Base-by-base conservation (phyloP, 495 filamentous ascomycete genomes). In the Lineolata rhizophorae region DNA sequence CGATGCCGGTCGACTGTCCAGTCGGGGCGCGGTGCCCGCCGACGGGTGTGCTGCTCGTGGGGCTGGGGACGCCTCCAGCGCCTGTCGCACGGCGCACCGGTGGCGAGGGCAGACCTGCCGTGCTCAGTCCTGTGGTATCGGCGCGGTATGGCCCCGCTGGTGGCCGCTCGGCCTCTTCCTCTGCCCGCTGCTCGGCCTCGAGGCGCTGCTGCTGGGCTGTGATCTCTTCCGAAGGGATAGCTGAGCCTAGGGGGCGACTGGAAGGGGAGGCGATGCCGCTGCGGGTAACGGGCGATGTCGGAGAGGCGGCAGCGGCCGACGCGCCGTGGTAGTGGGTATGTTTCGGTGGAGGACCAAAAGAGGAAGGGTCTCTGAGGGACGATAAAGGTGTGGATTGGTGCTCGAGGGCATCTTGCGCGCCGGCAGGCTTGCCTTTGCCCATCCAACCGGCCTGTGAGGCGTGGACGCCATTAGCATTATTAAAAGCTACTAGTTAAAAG, bases 291-390 rank as follows among this genome's bases (percentile, higher is more conserved):
- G 63, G 61, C 2, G 60, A 64, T 3, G 48, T 53, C 33, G 56
- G 46, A 32, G 61, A 60, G 15, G 61, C 52, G 3, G 57, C 11
- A 5, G 34, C 42, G 6, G 64, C 59, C 3, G 53, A 52, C 1
- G 52, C 52, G 11, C 64, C 59, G 45, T 70, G 56, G 38, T n/a
- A n/a, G n/a, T n/a, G 61, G 43, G 62, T 49, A 38, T 67, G 62
- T 39, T 74, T 91, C 3, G 85, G 85, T 14, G 85, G 85, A 20
- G 85, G 80, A 2, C 66, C 81, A 49, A 97, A 94, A 9, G 72
- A 63, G 0, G 67, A 48, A 1, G 87, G 85, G 49, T 97, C 87
- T 44, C 74, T 72, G 13, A 97, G 60, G 2, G 74, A 60, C 3
- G 70, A 64, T n/a, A 91, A 49, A 2, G 87, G 85, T 3, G 59